phyloP scores from a whole-genome alignment of 208 protist species.

The Jaenimonas drosophilae region DNA sequence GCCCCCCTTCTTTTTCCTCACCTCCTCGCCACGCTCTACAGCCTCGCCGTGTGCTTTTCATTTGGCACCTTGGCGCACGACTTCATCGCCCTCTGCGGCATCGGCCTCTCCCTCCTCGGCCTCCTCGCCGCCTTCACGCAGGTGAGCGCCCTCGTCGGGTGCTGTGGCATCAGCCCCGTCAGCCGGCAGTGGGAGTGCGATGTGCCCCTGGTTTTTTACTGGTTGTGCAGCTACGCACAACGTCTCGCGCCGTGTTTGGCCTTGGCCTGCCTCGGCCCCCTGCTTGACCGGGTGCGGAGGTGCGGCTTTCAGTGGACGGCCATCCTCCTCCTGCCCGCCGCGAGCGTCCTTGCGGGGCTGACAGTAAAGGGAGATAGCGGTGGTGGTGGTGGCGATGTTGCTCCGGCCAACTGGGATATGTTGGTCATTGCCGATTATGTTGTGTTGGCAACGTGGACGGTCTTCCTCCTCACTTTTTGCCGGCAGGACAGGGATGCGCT shows the following conservation, averaged over 20 bases:
- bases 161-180: slow-evolving; percentile 23
- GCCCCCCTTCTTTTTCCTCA: slow-evolving; percentile 20
- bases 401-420: too few relatives aligned
- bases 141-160: slow-evolving; percentile 30
- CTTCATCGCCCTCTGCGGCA: slow-evolving; percentile 63
- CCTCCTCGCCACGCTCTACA: slow-evolving; percentile 13
- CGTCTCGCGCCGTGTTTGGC: slow-evolving; percentile 34
- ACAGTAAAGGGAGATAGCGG: slow-evolving; percentile 2
- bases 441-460: slow-evolving; percentile 9
- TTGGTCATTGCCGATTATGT: slow-evolving; percentile 10
- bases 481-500: too few relatives aligned
- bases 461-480: slow-evolving; percentile 19
- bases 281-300: slow-evolving; percentile 30
- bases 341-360: slow-evolving; percentile 10
- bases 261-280: slow-evolving; percentile 44
- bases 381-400: too few relatives aligned
- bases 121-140: slow-evolving; percentile 36
- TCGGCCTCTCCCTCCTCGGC: slow-evolving; percentile 56
- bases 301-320: slow-evolving; percentile 31
- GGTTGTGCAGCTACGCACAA: slow-evolving; percentile 38
- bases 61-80: slow-evolving; percentile 37
- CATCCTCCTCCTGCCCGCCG: slow-evolving; percentile 14
- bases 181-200: slow-evolving; percentile 52
- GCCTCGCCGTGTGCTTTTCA: slow-evolving; percentile 24
- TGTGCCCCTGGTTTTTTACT: slow-evolving; percentile 58